These are phyloP conservation scores for Cercospora sp. DNA, from an alignment of 2,329 filamentous ascomycete genomes.

Conservation along the genomic window DNA sequence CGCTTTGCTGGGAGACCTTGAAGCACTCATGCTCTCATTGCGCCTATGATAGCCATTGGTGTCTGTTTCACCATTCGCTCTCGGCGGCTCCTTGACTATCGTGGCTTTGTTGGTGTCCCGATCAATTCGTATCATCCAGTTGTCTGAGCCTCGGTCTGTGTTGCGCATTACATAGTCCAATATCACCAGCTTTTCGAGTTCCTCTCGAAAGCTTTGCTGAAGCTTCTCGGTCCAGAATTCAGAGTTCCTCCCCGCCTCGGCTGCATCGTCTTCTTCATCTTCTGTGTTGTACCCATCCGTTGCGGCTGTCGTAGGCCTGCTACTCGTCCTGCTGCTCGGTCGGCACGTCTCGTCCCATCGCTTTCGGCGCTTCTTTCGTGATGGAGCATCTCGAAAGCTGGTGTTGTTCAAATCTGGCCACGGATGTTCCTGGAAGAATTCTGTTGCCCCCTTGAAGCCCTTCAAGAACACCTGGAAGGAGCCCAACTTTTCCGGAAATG, in stretches of 20 bases:
- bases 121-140: conserved; percentile 99
- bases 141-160: conserved; percentile 92
- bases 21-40: conserved; percentile 82
- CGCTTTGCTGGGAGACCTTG: conserved; percentile 25
- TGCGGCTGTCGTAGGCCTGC: conserved; percentile 50
- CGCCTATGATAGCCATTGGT: conserved; percentile 40
- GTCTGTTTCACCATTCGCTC: conserved; percentile 48
- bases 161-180: conserved; percentile 99
- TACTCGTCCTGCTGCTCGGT: conserved; percentile 51
- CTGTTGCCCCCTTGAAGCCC: conserved; percentile 93
- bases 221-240: conserved; percentile 86
- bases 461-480: conserved; percentile 98
- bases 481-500: conserved; percentile 83
- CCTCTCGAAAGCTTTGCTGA: conserved; percentile 89
- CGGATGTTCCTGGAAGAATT: conserved; percentile 90
- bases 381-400: conserved; percentile 65
- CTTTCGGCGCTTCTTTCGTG: conserved; percentile 65
- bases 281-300: conserved; percentile 47
- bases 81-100: conserved; percentile 82
- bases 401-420: conserved; percentile 86
- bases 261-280: conserved; percentile 30
- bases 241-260: conserved; percentile 38
- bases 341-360: conserved; percentile 82
- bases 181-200: conserved; percentile 95
- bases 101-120: conserved; percentile 78